These are phyloP conservation scores for Cryptococcus floricola DNA, from an alignment of 1,284 basidiomycete genomes.

Conservation along the genomic window DNA sequence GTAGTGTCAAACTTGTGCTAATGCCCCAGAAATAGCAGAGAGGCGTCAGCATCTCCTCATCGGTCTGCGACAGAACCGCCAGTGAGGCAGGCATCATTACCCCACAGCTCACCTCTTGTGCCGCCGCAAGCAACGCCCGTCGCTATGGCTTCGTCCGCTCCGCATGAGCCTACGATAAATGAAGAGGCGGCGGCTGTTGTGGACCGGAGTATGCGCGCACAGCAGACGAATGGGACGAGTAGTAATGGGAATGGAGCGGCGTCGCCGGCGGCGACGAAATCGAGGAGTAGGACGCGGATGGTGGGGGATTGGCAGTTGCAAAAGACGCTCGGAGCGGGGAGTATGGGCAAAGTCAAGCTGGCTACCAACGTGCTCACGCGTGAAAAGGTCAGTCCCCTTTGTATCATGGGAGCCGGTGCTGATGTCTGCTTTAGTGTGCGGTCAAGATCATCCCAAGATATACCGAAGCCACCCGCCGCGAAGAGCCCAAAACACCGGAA, in stretches of 20 bases:
- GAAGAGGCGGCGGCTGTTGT: conserved; percentile 30
- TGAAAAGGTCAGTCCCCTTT: conserved; percentile 71
- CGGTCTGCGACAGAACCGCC: conserved; percentile 27
- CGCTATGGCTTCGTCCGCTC: conserved; percentile 13
- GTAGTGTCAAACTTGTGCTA: background rate
- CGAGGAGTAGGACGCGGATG: conserved; percentile 17
- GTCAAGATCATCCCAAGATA: conserved; percentile 95
- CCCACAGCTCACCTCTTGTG: background rate
- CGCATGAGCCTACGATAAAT: conserved; percentile 38
- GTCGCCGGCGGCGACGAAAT: conserved; percentile 2
- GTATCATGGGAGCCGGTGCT: background rate
- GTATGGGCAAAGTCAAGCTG: conserved; percentile 99
- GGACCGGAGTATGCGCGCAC: conserved; percentile 15
- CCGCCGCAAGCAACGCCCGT: conserved; percentile 14
- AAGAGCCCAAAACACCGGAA: conserved; percentile 38
- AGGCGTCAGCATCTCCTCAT: conserved; percentile 40
- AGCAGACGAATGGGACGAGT: conserved; percentile 3
- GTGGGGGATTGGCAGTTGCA: conserved; percentile 93
- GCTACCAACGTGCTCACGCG: conserved; percentile 83
- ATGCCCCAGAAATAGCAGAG: conserved; percentile 10
- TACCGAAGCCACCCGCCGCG: conserved; percentile 55
- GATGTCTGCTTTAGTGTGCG: conserved; percentile 63
- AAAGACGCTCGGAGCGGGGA: conserved; percentile 95
- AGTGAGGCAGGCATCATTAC: background rate
- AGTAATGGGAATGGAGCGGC: conserved; percentile 1